A percentile compares a stretch with the other conserved stretches of the same genome.
Evolutionary conservation across 495 filamentous ascomycete species (phyloP).

Genomic region (Sphaerosporella brunnea): DNA sequence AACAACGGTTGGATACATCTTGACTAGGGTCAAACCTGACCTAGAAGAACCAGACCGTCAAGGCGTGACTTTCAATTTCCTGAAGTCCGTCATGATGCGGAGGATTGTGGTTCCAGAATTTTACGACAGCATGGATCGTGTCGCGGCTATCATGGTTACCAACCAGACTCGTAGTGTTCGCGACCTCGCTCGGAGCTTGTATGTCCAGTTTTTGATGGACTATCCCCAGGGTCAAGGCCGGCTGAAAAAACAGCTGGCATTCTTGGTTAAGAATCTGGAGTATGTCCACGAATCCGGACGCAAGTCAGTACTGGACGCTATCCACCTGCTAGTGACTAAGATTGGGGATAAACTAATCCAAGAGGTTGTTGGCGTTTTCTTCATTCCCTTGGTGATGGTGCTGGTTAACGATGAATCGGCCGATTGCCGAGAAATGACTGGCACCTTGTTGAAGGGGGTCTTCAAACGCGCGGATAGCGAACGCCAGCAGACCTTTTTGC

Average conservation of each 20-base stretch:
- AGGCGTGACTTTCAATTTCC: constrained; percentile 81
- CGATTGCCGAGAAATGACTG: constrained; percentile 72
- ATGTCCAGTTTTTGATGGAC: constrained; percentile 83
- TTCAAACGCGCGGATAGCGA: constrained; percentile 67
- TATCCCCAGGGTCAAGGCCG: constrained; percentile 82
- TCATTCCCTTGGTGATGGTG: constrained; percentile 68
- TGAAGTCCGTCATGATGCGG: constrained; percentile 64
- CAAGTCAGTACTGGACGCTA: constrained; percentile 75
- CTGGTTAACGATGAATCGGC: constrained; percentile 74
- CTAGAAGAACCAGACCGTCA: constrained; percentile 81
- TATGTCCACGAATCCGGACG: constrained; percentile 77
- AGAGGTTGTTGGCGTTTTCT: constrained; percentile 63
- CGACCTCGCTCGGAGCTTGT: constrained; percentile 71
- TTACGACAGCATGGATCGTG: constrained; percentile 75
- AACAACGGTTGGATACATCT: constrained; percentile 61
- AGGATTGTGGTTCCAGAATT: constrained; percentile 72
- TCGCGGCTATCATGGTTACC: constrained; percentile 87
- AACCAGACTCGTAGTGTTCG: constrained; percentile 74
- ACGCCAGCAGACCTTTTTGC: constrained; percentile 45
- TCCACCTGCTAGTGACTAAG: constrained; percentile 68
- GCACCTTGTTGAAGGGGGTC: constrained; percentile 54
- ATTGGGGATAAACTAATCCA: constrained; percentile 61
- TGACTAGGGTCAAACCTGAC: constrained; percentile 70
- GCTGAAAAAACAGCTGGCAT: constrained; percentile 72
- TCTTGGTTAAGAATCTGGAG: constrained; percentile 75